Conservation (phyloP, 2,329 filamentous ascomycete genomes). For the Xylaria arbuscula region DNA sequence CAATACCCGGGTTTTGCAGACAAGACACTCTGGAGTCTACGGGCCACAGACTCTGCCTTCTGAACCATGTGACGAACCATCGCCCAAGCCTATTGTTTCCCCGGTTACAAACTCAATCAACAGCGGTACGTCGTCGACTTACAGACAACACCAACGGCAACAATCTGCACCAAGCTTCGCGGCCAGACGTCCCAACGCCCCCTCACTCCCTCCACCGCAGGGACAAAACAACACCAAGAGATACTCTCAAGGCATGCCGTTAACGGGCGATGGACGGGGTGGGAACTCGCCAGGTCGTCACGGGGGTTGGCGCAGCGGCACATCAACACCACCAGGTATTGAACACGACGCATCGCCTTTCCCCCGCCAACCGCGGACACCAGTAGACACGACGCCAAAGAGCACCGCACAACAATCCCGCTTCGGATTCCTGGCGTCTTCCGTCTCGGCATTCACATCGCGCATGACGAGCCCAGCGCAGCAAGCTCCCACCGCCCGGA, state of each 20-base stretch:
- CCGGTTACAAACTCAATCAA: slow-evolving; percentile 27
- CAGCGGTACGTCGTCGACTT: slow-evolving; percentile 28
- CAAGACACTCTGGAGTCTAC: slow-evolving; percentile 10
- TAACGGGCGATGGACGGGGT: slow-evolving; percentile 56
- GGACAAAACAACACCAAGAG: slow-evolving; percentile 37
- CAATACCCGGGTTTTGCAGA: slow-evolving; percentile 10
- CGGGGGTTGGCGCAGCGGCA: slow-evolving; percentile 50
- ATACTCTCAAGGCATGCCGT: slow-evolving; percentile 53
- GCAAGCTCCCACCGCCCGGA: slow-evolving; percentile 44
- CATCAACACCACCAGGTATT: slow-evolving; percentile 40
- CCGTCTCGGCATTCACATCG: slow-evolving; percentile 58
- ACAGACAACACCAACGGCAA: slow-evolving; percentile 47
- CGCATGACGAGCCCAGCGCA: slow-evolving; percentile 50
- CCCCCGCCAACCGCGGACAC: slow-evolving; percentile 46
- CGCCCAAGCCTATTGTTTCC: slow-evolving; percentile 35
- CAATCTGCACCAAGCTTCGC: slow-evolving; percentile 43
- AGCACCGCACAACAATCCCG: slow-evolving; percentile 52
- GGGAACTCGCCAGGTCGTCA: slow-evolving; percentile 47
- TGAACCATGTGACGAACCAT: slow-evolving; percentile 39
- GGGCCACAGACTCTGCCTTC: slow-evolving; percentile 29
- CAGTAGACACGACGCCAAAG: slow-evolving; percentile 50
- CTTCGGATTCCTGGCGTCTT: slow-evolving; percentile 60
- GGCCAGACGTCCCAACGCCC: slow-evolving; percentile 32
- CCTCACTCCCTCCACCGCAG: slow-evolving; percentile 35
- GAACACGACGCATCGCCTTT: slow-evolving; percentile 50